Evolutionary conservation across 805 yeast species (phyloP), one percentile per base, ranked within the genome.

Genomic region (Candida insectorum): DNA sequence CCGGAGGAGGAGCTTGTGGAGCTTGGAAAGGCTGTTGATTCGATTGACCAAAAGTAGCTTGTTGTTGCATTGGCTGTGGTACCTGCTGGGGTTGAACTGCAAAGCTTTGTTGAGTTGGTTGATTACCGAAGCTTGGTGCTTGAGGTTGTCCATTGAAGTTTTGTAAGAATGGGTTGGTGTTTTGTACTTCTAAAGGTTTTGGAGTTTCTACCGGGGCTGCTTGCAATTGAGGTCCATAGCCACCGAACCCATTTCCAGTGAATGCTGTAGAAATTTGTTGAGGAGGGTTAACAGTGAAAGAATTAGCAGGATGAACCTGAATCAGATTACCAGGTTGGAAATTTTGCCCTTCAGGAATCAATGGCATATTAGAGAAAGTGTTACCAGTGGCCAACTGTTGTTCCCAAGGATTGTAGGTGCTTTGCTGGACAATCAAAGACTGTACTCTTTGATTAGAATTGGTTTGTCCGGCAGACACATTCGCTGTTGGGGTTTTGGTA

Each of bases 161-260:
- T 36, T 44, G 52, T 20, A 43, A 14, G 26, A 52, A 50, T 5
- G 57, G 56, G 41, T 51, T 49, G 23, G 56, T 38, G 27, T 31
- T 43, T 33, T 56, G 58, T 18, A 24, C 32, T 23, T 27, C 28
- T 6, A 24, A 24, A 13, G 16, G 30, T n/a, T n/a, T n/a, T n/a
- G n/a, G n/a, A n/a, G n/a, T n/a, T n/a, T n/a, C n/a, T n/a, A n/a
- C n/a, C n/a, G n/a, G n/a, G n/a, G n/a, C n/a, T n/a, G n/a, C n/a
- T 20, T 14, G 31, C 11, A 13, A 19, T 22, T 28, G 38, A 7
- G 52, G 54, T 5, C 58, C 62, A 46, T 67, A 72, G 2, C 77
- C 79, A 9, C 82, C 82, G 53, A 77, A 77, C 0, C 83, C 84
- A 22, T 69, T 69, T 10, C 81, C 82, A 5, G 81, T 76, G 41